Evolutionary conservation across 2,329 filamentous ascomycete genomes (phyloP), one percentile per base, ranked within the genome.

Genomic region (Cyanodermella asteris): DNA sequence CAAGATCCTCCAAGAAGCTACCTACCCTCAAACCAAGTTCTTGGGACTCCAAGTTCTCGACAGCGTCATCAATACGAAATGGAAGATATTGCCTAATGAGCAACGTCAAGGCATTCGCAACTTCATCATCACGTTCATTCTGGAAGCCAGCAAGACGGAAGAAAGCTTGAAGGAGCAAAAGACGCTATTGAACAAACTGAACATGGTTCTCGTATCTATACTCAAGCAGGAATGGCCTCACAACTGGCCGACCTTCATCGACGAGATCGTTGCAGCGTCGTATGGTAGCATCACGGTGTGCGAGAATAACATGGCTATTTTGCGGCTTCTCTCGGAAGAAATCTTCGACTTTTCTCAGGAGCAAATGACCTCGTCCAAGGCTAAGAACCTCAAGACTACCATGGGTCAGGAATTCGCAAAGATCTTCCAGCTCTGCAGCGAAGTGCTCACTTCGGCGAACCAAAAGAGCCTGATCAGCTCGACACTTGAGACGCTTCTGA

Each of bases 181-280:
- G 44, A 82, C 82, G 17, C 68, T 97, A 31, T 61, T 97, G 44
- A 94, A 94, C 64, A 97, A 97, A 60, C 71, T 97, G 33, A 97
- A 97, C 45, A 66, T 97, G 41, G 84, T 94, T 30, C 73, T 97
- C 35, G 80, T 97, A 39, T 93, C 82, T 29, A 84, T 97, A 34
- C 60, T 97, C 44, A 97, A 97, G 62, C 87, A 97, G 55, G 87
- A 97, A 53, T 97, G 87, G 87, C 87, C 87, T 29, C 84, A 94
- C 55, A 91, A 97, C 60, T 97, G 90, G 87, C 87, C 90, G 7
- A 91, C 81, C 12, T 97, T 97, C 53, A 94, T 97, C 64, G 94
- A 94, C 59, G 87, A 97, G 58, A 97, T 97, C 51, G 81, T 97
- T 40, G 75, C 80, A 13, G 84, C 87, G 28, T 94, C 82, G 53